These are phyloP conservation scores for Aspergillus affinis DNA, from an alignment of 495 filamentous ascomycete species.

Conservation along the genomic window DNA sequence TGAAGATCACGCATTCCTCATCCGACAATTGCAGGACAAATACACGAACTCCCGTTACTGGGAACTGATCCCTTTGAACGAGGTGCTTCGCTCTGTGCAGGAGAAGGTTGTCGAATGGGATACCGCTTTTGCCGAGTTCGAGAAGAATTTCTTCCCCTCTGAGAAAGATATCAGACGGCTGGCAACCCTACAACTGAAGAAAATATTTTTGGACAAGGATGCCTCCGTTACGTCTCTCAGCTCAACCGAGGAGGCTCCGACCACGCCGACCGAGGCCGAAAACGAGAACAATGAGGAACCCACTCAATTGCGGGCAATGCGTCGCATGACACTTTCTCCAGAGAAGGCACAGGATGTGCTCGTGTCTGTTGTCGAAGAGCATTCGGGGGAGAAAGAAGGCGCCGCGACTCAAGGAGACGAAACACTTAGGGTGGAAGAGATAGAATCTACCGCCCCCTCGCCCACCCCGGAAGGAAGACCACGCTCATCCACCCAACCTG, in stretches of 20 bases:
- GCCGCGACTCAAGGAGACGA: slow-evolving; percentile 14
- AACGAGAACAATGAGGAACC: slow-evolving; percentile 44
- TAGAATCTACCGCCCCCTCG: slow-evolving; percentile 19
- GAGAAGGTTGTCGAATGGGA: slow-evolving; percentile 96
- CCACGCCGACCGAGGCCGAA: slow-evolving; percentile 43
- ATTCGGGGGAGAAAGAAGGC: slow-evolving; percentile 44
- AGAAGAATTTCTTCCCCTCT: slow-evolving; percentile 90
- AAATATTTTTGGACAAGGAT: slow-evolving; percentile 87
- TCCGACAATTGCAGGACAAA: slow-evolving; percentile 77
- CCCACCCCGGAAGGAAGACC: slow-evolving; percentile 17
- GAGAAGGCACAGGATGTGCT: slow-evolving; percentile 69
- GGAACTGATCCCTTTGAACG: slow-evolving; percentile 90
- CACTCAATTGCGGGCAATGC: slow-evolving; percentile 35
- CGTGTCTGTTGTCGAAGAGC: slow-evolving; percentile 68
- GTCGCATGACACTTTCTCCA: slow-evolving; percentile 58
- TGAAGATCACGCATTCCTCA: slow-evolving; percentile 72
- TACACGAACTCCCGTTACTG: slow-evolving; percentile 95
- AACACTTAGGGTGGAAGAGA: slow-evolving; percentile 14
- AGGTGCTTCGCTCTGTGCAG: slow-evolving; percentile 81
- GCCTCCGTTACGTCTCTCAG: slow-evolving; percentile 68
- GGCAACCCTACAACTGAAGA: slow-evolving; percentile 88
- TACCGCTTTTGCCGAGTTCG: slow-evolving; percentile 81
- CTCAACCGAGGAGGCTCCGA: slow-evolving; percentile 56
- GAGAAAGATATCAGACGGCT: slow-evolving; percentile 96
- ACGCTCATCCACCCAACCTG: slow-evolving; percentile 28